Evolutionary conservation across 73 alveolate genomes (phyloP), one percentile per base, ranked within the genome.

Genomic region (Paramecium tetraurelia): DNA sequence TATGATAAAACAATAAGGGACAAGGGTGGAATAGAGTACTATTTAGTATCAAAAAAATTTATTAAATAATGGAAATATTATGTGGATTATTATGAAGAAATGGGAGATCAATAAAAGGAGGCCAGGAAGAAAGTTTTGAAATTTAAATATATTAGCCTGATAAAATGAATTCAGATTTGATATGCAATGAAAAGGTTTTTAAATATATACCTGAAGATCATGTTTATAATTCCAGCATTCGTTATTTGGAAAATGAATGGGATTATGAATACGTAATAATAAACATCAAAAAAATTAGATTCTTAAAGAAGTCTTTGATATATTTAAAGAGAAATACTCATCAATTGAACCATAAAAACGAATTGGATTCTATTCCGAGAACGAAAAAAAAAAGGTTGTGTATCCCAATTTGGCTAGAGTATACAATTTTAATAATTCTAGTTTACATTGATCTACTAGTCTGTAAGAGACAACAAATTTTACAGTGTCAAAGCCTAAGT

Each of bases 61-160:
- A 72, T 72, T 38, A 72, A 40, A 72, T 38, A 72, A 38, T 72
- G 86, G 86, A 36, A 72, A 40, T 36, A 40, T 36, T 72, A 72
- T 72, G 86, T 72, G n/a, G 59, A 72, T 72, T 72, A 72, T 38
- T 40, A 72, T 72, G 86, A 72, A 36, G 86, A 72, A 5, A 72
- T 72, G 86, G 68, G 46, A 35, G 59, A 40, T n/a, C 38, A 72
- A 72, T 38, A 31, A 9, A 72, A 58, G 18, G 86, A 36, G 36
- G 40, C 22, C 2, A 36, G 86, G 40, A 20, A 20, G 40, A 72
- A 36, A 36, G 59, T 72, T 72, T 72, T 35, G 59, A 72, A 72
- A 72, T 72, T 33, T 72, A 36, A 72, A 36, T 36, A 40, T 72
- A 31, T 36, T 72, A 72, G 86, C 86, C 86, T 21, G 86, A 72